A percentile compares a stretch with the other conserved stretches of the same genome.
These are phyloP conservation scores for Xylaria sp. DNA, from an alignment of 2,329 filamentous ascomycete genomes.

Conservation along the genomic window DNA sequence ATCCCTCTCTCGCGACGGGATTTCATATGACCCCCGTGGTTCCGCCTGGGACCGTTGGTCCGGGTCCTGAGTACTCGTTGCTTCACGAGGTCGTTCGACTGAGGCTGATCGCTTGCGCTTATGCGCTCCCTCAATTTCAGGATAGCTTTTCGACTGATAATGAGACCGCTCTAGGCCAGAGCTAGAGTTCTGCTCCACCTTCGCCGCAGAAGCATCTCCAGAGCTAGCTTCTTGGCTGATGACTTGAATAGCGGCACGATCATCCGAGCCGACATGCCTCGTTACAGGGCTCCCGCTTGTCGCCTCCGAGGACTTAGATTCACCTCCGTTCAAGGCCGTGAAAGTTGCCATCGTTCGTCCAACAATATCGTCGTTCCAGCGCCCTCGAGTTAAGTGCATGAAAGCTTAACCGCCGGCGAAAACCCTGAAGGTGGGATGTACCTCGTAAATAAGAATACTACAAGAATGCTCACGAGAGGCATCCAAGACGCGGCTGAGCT, in stretches of 20 bases:
- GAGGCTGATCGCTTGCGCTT: constrained; percentile 79
- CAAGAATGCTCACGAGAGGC: constrained; percentile 11
- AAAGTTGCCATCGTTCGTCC: constrained; percentile 51
- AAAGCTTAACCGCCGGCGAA: constrained; percentile 34
- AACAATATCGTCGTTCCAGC: constrained; percentile 46
- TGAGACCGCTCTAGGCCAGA: constrained; percentile 56
- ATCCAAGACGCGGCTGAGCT: constrained; percentile 23
- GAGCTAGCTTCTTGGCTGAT: constrained; percentile 45
- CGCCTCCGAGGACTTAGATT: constrained; percentile 45
- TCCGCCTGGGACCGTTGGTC: constrained; percentile 53
- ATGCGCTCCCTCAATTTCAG: constrained; percentile 62
- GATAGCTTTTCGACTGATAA: constrained; percentile 55
- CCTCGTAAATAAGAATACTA: constrained; percentile 5
- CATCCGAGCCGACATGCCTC: constrained; percentile 46
- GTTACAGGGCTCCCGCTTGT: constrained; percentile 43
- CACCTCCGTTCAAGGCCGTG: constrained; percentile 51
- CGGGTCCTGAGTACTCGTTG: constrained; percentile 44
- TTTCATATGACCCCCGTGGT: constrained; percentile 57
- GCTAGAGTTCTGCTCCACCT: constrained; percentile 56
- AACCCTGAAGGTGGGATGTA: constrained; percentile 1
- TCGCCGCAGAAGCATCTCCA: constrained; percentile 42
- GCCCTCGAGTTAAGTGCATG: constrained; percentile 46
- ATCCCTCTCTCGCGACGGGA: constrained; percentile 56
- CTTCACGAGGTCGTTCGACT: constrained; percentile 59
- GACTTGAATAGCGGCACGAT: constrained; percentile 41